Evolutionary conservation across 73 alveolate genomes (phyloP).

Genomic region (Paraurostyla sp.): DNA sequence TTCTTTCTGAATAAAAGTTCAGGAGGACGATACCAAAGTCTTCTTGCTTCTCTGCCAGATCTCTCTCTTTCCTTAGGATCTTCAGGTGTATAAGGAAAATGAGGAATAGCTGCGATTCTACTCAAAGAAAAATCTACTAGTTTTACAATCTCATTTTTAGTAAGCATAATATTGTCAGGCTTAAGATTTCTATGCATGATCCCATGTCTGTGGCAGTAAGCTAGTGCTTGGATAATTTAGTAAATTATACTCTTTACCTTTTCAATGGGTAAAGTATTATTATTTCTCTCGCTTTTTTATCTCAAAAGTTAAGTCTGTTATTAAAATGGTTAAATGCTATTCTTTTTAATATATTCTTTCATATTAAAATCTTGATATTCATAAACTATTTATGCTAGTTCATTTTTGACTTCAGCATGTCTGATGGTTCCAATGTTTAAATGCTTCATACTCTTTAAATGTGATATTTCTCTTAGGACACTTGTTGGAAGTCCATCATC

Average conservation of each 20-base stretch:
- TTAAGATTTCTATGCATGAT: slow-evolving; percentile 96
- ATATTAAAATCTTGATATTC: slow-evolving; percentile 74
- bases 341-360: slow-evolving; percentile 73
- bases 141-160: slow-evolving; percentile 82
- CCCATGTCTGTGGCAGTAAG: slow-evolving; percentile 83
- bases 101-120: slow-evolving; percentile 89
- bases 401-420: slow-evolving; percentile 66
- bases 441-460: slow-evolving; percentile 63
- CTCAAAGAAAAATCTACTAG: slow-evolving; percentile 96
- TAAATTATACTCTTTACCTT: slow-evolving; percentile 29
- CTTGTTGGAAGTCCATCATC: slow-evolving; percentile 96
- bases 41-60: slow-evolving; percentile 96
- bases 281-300: slow-evolving; percentile 21
- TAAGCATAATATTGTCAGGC: slow-evolving; percentile 94
- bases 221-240: slow-evolving; percentile 78
- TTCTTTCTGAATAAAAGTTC: slow-evolving; percentile 92
- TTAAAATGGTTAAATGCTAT: background rate
- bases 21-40: slow-evolving; percentile 98
- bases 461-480: slow-evolving; percentile 88
- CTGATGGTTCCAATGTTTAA: slow-evolving; percentile 66
- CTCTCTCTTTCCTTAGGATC: slow-evolving; percentile 98
- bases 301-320: background rate
- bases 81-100: slow-evolving; percentile 96
- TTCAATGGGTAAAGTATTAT: background rate
- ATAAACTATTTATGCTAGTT: slow-evolving; percentile 62